Evolutionary conservation across 345 rosid species (phyloP).

Genomic region (Gossypium stocksii): DNA sequence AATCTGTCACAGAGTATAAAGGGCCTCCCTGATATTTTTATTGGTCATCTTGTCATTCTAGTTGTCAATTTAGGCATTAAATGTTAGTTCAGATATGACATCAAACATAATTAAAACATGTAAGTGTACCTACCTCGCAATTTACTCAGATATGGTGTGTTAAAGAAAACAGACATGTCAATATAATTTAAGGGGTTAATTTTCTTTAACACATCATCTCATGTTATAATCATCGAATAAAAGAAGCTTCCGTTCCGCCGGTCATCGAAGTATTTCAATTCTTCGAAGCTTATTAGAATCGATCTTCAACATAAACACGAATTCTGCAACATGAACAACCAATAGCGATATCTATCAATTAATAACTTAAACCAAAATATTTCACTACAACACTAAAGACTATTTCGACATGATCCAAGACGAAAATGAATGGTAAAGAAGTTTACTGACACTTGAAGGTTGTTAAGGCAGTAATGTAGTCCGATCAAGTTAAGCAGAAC

Average conservation of each 20-base stretch:
- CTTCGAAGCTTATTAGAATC: not conserved
- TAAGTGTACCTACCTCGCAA: no score
- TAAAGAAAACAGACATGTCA: not conserved
- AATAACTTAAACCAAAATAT: not conserved
- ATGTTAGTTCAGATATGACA: no score
- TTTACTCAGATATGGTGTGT: no score
- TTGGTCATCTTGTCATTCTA: no score
- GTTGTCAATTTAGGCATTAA: no score
- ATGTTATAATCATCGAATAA: not conserved
- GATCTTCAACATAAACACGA: not conserved
- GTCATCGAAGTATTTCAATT: not conserved
- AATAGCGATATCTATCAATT: not conserved
- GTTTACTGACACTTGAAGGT: conserved; percentile 44
- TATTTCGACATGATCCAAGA: not conserved
- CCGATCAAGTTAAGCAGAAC: conserved; percentile 48
- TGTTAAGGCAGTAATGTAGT: conserved; percentile 45
- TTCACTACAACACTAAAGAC: not conserved
- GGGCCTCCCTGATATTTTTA: no score
- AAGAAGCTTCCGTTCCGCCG: not conserved
- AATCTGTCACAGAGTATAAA: no score
- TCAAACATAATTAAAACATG: no score
- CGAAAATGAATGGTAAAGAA: not conserved
- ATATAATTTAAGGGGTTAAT: not conserved
- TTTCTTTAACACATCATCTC: no score
- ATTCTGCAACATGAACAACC: not conserved